phyloP scores from a whole-genome alignment of 352 stramenopile species.

The Pythium sukuiense region DNA sequence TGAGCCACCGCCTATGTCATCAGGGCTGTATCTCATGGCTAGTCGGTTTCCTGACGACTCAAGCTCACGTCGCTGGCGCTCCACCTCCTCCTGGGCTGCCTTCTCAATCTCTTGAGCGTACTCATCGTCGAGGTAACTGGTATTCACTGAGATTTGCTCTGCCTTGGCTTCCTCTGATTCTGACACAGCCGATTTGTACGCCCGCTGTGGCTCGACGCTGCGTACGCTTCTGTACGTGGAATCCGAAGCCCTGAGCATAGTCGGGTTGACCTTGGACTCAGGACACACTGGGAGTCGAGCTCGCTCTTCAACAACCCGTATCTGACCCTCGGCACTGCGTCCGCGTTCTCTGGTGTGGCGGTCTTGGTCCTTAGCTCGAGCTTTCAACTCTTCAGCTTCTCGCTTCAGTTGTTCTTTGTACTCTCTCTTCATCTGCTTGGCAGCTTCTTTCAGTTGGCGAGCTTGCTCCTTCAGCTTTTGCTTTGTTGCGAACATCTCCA shows the following conservation, averaged over 20 bases:
- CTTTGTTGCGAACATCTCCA: slow-evolving; percentile 25
- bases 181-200: neutral
- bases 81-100: slow-evolving; percentile 25
- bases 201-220: neutral
- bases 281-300: neutral
- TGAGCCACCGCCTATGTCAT: too few relatives aligned
- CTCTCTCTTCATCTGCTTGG: slow-evolving; percentile 21
- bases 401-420: slow-evolving; percentile 23
- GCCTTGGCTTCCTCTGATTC: neutral
- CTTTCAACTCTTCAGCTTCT: slow-evolving; percentile 6
- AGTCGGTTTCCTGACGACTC: neutral
- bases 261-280: neutral
- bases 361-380: neutral
- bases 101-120: slow-evolving; percentile 24
- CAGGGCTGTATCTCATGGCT: neutral
- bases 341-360: slow-evolving; percentile 6
- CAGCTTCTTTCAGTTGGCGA: slow-evolving; percentile 23
- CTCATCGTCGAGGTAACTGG: slow-evolving; percentile 15
- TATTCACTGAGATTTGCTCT: neutral
- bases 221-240: slow-evolving; percentile 5
- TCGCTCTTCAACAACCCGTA: neutral
- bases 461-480: slow-evolving; percentile 27
- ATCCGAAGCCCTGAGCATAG: neutral
- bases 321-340: neutral
- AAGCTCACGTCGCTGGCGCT: slow-evolving; percentile 18